These are phyloP conservation scores for Coccinonectria pachysandricola DNA, from an alignment of 2,329 filamentous ascomycete genomes.

Conservation along the genomic window DNA sequence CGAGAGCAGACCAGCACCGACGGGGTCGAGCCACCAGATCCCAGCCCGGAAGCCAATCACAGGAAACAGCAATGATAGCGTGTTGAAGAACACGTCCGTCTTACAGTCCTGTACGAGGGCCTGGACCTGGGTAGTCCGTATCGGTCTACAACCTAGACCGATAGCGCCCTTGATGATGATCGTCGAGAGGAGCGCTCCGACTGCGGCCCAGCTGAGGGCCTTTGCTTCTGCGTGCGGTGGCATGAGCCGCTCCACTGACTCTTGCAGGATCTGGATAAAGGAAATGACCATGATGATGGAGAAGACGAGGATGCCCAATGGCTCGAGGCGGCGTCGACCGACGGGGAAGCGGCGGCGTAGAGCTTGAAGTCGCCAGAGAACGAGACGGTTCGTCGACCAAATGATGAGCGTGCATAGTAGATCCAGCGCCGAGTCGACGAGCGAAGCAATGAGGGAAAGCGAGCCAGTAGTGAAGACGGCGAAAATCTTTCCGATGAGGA, in stretches of 20 bases:
- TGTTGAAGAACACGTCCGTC: conserved; percentile 79
- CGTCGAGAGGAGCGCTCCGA: conserved; percentile 53
- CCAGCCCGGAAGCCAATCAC: conserved; percentile 49
- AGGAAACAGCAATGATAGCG: conserved; percentile 78
- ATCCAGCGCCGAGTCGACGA: conserved; percentile 69
- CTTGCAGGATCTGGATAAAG: conserved; percentile 63
- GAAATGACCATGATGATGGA: conserved; percentile 76
- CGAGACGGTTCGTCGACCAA: conserved; percentile 64
- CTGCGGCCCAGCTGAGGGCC: conserved; percentile 18
- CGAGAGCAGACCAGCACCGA: conserved; percentile 51
- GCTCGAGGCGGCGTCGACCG: conserved; percentile 58
- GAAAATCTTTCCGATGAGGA: conserved; percentile 62
- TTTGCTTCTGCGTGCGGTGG: conserved; percentile 41
- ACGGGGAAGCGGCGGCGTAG: conserved; percentile 60
- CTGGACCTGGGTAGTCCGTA: conserved; percentile 75
- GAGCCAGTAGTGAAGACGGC: conserved; percentile 73
- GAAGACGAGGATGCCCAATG: conserved; percentile 67
- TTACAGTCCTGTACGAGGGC: conserved; percentile 41
- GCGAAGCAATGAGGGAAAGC: conserved; percentile 63
- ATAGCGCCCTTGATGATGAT: conserved; percentile 72
- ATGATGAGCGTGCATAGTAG: conserved; percentile 70
- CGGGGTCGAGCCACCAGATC: conserved; percentile 57
- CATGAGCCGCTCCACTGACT: conserved; percentile 53
- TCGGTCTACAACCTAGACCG: conserved; percentile 72
- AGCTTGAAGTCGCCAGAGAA: conserved; percentile 41